phyloP scores from a whole-genome alignment of 495 filamentous ascomycete genomes.

The Penicillium maclennaniae region DNA sequence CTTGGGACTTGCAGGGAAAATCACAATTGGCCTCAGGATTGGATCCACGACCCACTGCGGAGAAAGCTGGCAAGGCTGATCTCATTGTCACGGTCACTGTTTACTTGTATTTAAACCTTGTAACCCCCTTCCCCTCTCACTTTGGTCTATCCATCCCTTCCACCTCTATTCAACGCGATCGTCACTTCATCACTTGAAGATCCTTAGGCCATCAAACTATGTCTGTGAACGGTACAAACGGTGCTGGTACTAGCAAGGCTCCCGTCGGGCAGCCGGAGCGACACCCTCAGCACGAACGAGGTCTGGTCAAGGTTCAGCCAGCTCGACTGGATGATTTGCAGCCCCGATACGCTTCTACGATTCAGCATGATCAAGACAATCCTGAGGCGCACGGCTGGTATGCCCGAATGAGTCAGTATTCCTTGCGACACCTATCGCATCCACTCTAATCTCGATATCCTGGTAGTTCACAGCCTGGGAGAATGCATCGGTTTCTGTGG shows the following conservation, averaged over 20 bases:
- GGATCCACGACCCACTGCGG: slow-evolving; percentile 4
- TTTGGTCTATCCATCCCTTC: not conserved
- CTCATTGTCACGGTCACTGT: not conserved
- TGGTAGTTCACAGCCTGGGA: slow-evolving; percentile 69
- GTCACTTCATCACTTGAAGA: not conserved
- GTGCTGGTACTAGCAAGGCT: slow-evolving; percentile 40
- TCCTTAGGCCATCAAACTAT: slow-evolving; percentile 11
- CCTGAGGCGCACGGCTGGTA: slow-evolving; percentile 83
- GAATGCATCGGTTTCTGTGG: slow-evolving; percentile 73
- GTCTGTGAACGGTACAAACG: slow-evolving; percentile 28
- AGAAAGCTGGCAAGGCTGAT: slow-evolving; percentile 8
- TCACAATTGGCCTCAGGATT: not conserved
- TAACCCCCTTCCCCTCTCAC: not conserved
- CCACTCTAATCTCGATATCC: slow-evolving; percentile 2
- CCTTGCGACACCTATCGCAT: not conserved
- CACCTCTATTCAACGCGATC: not conserved
- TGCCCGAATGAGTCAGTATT: slow-evolving; percentile 69
- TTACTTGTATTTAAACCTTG: slow-evolving; percentile 10
- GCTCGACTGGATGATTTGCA: slow-evolving; percentile 81
- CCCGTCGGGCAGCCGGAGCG: slow-evolving; percentile 21
- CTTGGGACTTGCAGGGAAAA: not conserved
- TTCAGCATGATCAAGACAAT: slow-evolving; percentile 64
- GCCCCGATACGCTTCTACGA: slow-evolving; percentile 74
- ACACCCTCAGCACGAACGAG: slow-evolving; percentile 11
- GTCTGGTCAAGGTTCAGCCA: slow-evolving; percentile 73